Conservation (phyloP, 2,329 filamentous ascomycete species). For the Diaporthe batatas region DNA sequence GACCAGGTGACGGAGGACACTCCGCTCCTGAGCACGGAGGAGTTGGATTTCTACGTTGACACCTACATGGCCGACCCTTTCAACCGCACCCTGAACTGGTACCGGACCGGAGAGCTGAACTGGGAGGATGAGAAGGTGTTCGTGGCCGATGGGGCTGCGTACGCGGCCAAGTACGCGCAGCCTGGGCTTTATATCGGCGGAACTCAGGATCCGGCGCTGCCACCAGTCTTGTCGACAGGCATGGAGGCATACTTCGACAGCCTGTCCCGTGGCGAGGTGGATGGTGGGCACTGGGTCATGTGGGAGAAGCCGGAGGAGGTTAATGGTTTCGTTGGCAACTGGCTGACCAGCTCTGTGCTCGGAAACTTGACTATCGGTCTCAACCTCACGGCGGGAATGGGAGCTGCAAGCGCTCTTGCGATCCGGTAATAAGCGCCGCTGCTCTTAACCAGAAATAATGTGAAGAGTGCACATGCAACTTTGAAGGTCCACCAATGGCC, state of each 20-base stretch:
- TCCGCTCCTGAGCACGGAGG: slow-evolving; percentile 73
- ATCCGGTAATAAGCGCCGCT: not conserved
- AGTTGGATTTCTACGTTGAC: slow-evolving; percentile 82
- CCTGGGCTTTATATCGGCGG: slow-evolving; percentile 84
- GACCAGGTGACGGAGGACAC: slow-evolving; percentile 64
- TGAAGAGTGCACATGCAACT: no score
- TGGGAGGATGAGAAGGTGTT: slow-evolving; percentile 78
- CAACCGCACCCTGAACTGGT: slow-evolving; percentile 88
- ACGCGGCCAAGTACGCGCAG: slow-evolving; percentile 60
- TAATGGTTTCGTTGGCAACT: slow-evolving; percentile 76
- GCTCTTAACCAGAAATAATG: no score
- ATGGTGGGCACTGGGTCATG: slow-evolving; percentile 85
- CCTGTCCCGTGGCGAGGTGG: slow-evolving; percentile 74
- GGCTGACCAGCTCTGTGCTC: slow-evolving; percentile 20
- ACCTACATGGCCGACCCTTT: slow-evolving; percentile 79
- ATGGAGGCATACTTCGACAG: slow-evolving; percentile 79
- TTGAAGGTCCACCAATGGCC: no score
- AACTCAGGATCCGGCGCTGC: slow-evolving; percentile 77
- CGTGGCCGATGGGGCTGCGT: slow-evolving; percentile 65
- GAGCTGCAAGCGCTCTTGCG: not conserved
- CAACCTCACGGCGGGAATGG: not conserved
- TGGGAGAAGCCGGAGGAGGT: slow-evolving; percentile 80
- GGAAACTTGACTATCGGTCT: not conserved
- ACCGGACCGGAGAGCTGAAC: slow-evolving; percentile 81
- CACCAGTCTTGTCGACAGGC: slow-evolving; percentile 75